Evolutionary conservation across 2,329 filamentous ascomycete genomes (phyloP), one percentile per base, ranked within the genome.

Genomic region (Periconia sp.): DNA sequence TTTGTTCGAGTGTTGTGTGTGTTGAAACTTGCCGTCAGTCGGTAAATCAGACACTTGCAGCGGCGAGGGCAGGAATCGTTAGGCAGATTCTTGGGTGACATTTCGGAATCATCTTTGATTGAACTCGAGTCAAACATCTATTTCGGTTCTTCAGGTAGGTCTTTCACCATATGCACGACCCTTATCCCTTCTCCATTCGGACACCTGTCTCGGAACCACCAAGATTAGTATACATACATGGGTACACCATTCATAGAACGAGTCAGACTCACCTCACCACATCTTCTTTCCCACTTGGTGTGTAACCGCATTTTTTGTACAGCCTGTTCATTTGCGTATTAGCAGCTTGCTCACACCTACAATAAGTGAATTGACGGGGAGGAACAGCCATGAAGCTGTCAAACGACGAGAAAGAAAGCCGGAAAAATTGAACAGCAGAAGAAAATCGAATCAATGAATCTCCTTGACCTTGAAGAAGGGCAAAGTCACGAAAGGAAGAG

Each of bases 261-360:
- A 37, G 13, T 14, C 11, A 11, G 13, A 37, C 33, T 37, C 33
- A 37, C 33, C 33, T 37, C 3, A 72, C 65, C 3, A 60, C 54
- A 54, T 73, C 70, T 49, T 62, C 56, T 51, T 66, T 65, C 45
- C 70, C 70, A 56, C 69, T 73, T 57, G 61, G 62, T 41, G 53
- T 52, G 59, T 73, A 73, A 47, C 69, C 69, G 61, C 70, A 72
- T 45, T 56, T 62, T 53, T 72, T 68, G 58, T 73, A 73, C 48
- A 73, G 19, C 8, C 43, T 45, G 23, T 37, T 37, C 33, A 11
- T 18, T 41, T 23, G 3, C 33, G 19, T 14, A 40, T 47, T 31
- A 47, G 45, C 45, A 47, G 11, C 2, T 15, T 19, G 17, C 13
- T 15, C 20, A 13, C 19, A 30, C 43, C 19, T 14, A 10, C 13